phyloP scores from a whole-genome alignment of 768 basidiomycete genomes.

The Crassisporium funariophilum region DNA sequence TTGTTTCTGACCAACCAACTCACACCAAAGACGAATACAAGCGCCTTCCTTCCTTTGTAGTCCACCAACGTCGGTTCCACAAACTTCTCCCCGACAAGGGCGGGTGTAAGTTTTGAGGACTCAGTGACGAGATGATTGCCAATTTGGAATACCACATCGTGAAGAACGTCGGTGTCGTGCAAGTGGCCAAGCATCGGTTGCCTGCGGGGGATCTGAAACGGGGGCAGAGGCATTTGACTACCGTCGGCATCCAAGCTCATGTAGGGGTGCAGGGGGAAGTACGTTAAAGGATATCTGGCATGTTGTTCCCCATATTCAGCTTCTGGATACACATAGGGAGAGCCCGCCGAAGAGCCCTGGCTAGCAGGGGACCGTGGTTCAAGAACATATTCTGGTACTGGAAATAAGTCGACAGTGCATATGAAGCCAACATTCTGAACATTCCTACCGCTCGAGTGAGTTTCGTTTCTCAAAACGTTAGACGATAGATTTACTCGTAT shows the following conservation, averaged over 20 bases:
- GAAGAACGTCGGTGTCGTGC: conserved; percentile 26
- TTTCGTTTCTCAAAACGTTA: conserved; percentile 3
- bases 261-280: conserved; percentile 42
- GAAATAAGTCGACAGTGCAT: conserved; percentile 74
- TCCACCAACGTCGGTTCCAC: conserved; percentile 56
- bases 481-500: conserved; percentile 44
- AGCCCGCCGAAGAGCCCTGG: conserved; percentile 14
- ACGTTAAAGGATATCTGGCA: conserved; percentile 29
- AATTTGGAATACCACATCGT: conserved; percentile 33
- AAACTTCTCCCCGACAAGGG: conserved; percentile 65
- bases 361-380: conserved; percentile 17
- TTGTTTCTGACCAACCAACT: conserved; percentile 17
- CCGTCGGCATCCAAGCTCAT: conserved; percentile 28
- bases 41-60: conserved; percentile 49
- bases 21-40: conserved; percentile 70
- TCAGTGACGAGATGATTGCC: conserved; percentile 40
- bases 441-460: conserved; percentile 37
- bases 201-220: conserved; percentile 39
- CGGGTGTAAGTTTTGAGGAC: conserved; percentile 47
- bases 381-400: conserved; percentile 45
- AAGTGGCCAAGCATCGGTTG: conserved; percentile 36
- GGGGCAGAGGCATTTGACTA: conserved; percentile 23
- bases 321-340: conserved; percentile 8
- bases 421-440: conserved; percentile 60
- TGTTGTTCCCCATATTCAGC: conserved; percentile 2